Percentiles rank a stretch among this genome's conserved stretches.
phyloP scores from a whole-genome alignment of 2,329 filamentous ascomycete species.

The Trichophyton benhamiae region DNA sequence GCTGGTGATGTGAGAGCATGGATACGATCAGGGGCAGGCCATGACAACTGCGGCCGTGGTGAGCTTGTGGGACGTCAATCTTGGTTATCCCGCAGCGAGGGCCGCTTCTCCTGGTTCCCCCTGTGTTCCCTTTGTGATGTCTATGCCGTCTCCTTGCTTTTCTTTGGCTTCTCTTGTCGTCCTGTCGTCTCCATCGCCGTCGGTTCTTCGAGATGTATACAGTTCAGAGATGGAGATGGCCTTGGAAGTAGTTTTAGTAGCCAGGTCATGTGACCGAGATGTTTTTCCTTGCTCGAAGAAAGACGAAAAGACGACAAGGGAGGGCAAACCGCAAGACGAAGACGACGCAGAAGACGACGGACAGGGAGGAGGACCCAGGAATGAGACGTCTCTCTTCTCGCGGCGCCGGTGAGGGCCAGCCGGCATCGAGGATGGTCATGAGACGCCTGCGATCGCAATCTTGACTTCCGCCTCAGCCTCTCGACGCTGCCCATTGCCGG shows the following conservation, averaged over 20 bases:
- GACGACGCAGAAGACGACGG: not conserved
- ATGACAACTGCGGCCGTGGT: not conserved
- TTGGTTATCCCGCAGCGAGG: not conserved
- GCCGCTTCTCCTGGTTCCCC: not conserved
- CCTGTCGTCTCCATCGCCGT: not conserved
- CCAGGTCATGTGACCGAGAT: not conserved
- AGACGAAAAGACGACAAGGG: not conserved
- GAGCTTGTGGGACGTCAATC: not conserved
- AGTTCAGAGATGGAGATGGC: not conserved
- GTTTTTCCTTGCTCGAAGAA: not conserved
- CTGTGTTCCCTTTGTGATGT: not conserved
- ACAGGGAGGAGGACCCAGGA: not conserved
- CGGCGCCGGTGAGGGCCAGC: not conserved
- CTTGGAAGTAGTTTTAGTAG: not conserved
- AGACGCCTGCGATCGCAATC: not conserved
- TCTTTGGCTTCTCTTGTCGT: not conserved
- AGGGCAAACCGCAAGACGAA: not conserved
- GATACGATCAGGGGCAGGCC: slow-evolving; percentile 1
- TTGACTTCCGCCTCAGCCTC: slow-evolving; percentile 1
- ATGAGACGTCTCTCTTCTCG: too few relatives aligned
- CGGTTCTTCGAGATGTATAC: not conserved
- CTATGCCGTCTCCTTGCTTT: not conserved
- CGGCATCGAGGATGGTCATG: not conserved
- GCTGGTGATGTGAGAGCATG: not conserved
- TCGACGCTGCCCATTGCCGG: not conserved